Conservation (phyloP, 139 green algal genomes). For the Chlamydomonas schloesseri region DNA sequence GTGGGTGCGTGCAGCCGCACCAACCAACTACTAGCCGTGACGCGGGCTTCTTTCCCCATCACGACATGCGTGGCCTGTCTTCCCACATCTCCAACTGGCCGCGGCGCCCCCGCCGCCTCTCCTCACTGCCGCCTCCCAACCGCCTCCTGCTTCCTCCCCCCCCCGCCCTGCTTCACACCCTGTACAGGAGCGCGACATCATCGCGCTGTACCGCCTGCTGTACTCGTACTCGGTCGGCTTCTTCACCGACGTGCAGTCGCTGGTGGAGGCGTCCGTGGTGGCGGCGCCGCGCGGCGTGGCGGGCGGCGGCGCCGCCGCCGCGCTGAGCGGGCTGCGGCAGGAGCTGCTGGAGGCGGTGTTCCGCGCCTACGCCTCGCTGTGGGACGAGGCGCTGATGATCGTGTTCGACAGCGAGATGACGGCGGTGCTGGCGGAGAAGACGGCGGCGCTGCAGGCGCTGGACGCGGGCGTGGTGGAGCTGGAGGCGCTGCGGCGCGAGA, state of each 20-base stretch:
- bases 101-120: too few species aligned
- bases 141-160: too few species aligned
- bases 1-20: too few species aligned
- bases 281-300: background rate
- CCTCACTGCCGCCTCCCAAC: too few species aligned
- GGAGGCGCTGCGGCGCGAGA: constrained; percentile 37
- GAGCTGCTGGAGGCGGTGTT: constrained; percentile 55
- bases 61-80: background rate
- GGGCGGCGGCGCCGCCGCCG: background rate
- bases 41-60: background rate
- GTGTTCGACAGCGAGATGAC: constrained; percentile 47
- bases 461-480: constrained; percentile 31
- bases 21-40: too few species aligned
- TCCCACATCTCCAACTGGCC: background rate
- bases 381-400: constrained; percentile 55
- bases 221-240: constrained; percentile 57
- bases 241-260: constrained; percentile 38
- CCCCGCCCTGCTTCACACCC: too few species aligned
- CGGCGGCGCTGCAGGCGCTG: constrained; percentile 34
- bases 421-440: constrained; percentile 20
- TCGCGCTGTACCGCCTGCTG: constrained; percentile 56
- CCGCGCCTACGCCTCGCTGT: constrained; percentile 50
- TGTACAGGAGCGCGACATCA: constrained; percentile 47
- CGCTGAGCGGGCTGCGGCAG: constrained; percentile 6
- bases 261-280: constrained; percentile 20